Conservation (phyloP, 169 alveolate genomes). For the Theileria luwenshuni region DNA sequence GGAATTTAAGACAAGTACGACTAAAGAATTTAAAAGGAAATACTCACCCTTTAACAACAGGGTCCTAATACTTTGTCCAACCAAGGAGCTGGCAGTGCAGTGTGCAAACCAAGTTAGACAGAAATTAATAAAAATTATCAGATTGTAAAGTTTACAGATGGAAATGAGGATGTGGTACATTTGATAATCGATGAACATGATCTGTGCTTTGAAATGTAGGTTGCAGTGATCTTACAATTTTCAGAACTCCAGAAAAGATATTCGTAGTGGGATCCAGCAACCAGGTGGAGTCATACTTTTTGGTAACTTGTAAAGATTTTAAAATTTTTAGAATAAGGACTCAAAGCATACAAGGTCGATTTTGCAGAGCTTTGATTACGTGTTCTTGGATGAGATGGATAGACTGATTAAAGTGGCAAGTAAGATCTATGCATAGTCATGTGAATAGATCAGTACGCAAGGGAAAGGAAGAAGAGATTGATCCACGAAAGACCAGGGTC, state of each 20-base stretch:
- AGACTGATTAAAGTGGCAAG: constrained; percentile 62
- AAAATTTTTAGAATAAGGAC: constrained; percentile 30
- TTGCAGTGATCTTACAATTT: neutral
- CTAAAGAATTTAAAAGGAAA: constrained; percentile 1
- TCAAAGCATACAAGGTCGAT: constrained; percentile 39
- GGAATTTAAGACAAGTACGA: neutral
- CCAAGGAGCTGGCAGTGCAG: constrained; percentile 67
- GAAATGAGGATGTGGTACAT: constrained; percentile 27
- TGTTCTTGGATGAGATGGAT: constrained; percentile 59
- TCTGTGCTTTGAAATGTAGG: constrained; percentile 24
- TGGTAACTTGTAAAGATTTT: constrained; percentile 17
- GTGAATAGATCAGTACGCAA: constrained; percentile 47
- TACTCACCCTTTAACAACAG: constrained; percentile 2
- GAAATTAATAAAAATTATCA: constrained; percentile 1
- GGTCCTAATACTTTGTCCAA: constrained; percentile 55
- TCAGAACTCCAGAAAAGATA: constrained; percentile 3
- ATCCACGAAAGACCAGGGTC: constrained; percentile 46
- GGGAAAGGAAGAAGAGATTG: constrained; percentile 18
- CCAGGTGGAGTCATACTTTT: constrained; percentile 36
- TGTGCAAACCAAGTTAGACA: constrained; percentile 41
- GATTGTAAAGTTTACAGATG: constrained; percentile 35
- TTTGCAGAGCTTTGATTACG: constrained; percentile 36
- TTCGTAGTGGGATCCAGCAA: constrained; percentile 63
- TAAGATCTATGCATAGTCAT: neutral
- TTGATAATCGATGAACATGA: constrained; percentile 61